Percentiles rank a stretch among this genome's conserved stretches.
Conservation (phyloP, 208 protist genomes). For the Strigomonas culicis region DNA sequence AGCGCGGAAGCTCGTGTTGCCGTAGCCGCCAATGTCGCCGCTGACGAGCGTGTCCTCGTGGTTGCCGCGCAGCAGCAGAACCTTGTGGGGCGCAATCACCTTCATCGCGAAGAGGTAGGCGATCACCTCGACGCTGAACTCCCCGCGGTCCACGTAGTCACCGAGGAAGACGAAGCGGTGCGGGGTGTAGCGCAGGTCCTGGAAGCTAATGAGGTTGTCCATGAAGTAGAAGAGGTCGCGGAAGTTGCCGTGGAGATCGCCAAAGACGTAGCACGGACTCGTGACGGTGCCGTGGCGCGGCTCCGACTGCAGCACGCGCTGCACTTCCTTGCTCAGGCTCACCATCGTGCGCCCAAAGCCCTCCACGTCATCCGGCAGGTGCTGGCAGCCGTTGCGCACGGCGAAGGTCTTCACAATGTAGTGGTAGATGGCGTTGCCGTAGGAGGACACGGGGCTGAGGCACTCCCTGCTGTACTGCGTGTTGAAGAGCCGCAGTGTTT, state of each 20-base stretch:
- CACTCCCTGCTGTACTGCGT: slow-evolving; percentile 47
- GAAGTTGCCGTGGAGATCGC: slow-evolving; percentile 95
- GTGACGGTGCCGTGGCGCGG: slow-evolving; percentile 55
- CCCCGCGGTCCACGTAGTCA: slow-evolving; percentile 98
- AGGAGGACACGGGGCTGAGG: slow-evolving; percentile 62
- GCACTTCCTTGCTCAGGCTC: slow-evolving; percentile 72
- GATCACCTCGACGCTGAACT: slow-evolving; percentile 90
- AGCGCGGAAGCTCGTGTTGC: slow-evolving; percentile 81
- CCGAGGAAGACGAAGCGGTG: slow-evolving; percentile 97
- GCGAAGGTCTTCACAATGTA: slow-evolving; percentile 87
- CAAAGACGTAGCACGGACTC: slow-evolving; percentile 94
- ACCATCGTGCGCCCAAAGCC: slow-evolving; percentile 83
- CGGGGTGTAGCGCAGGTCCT: slow-evolving; percentile 89
- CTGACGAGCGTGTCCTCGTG: slow-evolving; percentile 93
- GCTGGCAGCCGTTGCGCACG: slow-evolving; percentile 76
- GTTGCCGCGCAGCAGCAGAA: slow-evolving; percentile 93
- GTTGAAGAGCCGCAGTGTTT: slow-evolving; percentile 76
- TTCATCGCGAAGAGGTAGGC: slow-evolving; percentile 92
- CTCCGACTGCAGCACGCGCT: slow-evolving; percentile 59
- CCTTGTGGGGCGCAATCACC: slow-evolving; percentile 86
- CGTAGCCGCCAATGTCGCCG: slow-evolving; percentile 88
- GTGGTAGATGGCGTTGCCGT: slow-evolving; percentile 77
- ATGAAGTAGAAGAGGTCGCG: slow-evolving; percentile 93
- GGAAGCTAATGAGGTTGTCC: slow-evolving; percentile 89
- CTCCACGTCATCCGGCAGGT: slow-evolving; percentile 68